Base-by-base conservation (phyloP, 2,329 filamentous ascomycete species). In the Colletotrichum acutatum region DNA sequence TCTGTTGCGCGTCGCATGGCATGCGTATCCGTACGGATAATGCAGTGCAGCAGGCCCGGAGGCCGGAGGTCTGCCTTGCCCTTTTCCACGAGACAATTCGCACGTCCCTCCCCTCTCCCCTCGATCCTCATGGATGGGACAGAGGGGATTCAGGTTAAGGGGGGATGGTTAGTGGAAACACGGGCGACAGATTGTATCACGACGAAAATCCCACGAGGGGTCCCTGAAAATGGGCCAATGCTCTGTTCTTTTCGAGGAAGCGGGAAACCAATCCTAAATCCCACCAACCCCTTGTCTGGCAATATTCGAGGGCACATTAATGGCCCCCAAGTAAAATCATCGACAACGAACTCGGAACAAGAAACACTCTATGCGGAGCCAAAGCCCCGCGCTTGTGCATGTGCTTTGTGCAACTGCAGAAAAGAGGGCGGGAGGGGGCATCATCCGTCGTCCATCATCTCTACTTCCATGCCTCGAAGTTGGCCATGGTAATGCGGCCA, bases 301-400 rank as follows among this genome's bases (percentile, higher is more conserved):
- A 60, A 71, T 57, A 61, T 57, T 70, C 71, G 54, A 66, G 32
- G 53, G 53, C 68, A 60, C 53, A 71, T 70, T 52, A 62, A 57
- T 34, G 61, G 60, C 61, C 61, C 70, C 66, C 62, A 71, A 67
- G 42, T 65, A 49, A 49, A 49, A 49, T 49, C 42, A 54, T 70
- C 37, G 24, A 32, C 14, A 64, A 19, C 14, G 11, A 42, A 5
- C 37, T 42, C 14, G 24, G 32, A 68, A 69, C 28, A 54, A 11
- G 46, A 49, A 34, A 59, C 37, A 59, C 60, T 28, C 66, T 46
- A 59, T 26, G 56, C 66, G 61, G 54, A 61, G 57, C 28, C 28
- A 61, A 24, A 16, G 59, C 46, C 54, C 59, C 58, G 46, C 54
- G 56, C 26, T 52, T n/a, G 12, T n/a, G n/a, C 11, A 11, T 30